A percentile compares a stretch with the other conserved stretches of the same genome.
Evolutionary conservation across 73 alveolate genomes (phyloP).

Genomic region (Tetrahymena borealis): DNA sequence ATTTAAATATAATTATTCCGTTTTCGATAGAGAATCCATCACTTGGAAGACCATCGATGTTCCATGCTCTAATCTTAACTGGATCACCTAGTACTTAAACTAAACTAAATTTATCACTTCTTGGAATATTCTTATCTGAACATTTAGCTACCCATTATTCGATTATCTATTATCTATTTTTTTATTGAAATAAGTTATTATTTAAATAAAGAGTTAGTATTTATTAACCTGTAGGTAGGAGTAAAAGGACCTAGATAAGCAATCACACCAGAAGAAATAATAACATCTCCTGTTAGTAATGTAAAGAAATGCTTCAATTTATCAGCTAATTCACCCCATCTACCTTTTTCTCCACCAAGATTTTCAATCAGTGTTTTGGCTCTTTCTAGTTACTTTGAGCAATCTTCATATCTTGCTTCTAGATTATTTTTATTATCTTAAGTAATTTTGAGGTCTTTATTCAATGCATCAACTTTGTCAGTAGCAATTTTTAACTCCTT

Average conservation of each 20-base stretch:
- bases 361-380: constrained; percentile 95
- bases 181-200: neutral
- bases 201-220: neutral
- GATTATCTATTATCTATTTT: constrained; percentile 51
- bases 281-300: constrained; percentile 95
- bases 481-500: constrained; percentile 87
- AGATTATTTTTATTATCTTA: constrained; percentile 81
- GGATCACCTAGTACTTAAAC: constrained; percentile 96
- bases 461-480: constrained; percentile 93
- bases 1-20: constrained; percentile 89
- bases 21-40: constrained; percentile 96
- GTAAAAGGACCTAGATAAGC: constrained; percentile 98
- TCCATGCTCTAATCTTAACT: constrained; percentile 97
- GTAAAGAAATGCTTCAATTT: constrained; percentile 69
- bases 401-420: constrained; percentile 79
- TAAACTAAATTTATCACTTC: constrained; percentile 76
- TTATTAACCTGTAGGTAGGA: constrained; percentile 58
- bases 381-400: constrained; percentile 83
- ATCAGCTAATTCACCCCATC: constrained; percentile 92
- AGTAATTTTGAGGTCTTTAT: constrained; percentile 85
- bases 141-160: constrained; percentile 89
- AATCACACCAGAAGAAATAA: constrained; percentile 94
- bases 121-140: constrained; percentile 80
- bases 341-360: constrained; percentile 97
- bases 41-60: constrained; percentile 95